Base-by-base conservation (phyloP, 208 protist species). In the Tritrichomonas foetus region DNA sequence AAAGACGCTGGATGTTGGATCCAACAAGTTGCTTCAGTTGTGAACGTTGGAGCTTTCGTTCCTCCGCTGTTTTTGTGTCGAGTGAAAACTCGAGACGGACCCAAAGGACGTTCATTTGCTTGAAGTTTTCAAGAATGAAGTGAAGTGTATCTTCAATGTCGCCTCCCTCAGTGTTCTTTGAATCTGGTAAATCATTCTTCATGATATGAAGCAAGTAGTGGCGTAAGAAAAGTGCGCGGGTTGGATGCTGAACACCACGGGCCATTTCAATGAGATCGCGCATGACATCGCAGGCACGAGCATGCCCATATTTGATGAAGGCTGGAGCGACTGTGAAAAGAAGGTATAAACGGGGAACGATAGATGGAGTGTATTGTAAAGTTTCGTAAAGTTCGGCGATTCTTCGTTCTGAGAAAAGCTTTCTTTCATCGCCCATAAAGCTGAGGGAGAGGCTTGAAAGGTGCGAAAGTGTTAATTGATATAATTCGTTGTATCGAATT, bases 71-170 rank as follows among this genome's bases (percentile, higher is more conserved):
- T 50, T 89, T 89, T 53, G 93, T 72, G 66, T 96, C 95, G 98
- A 97, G 72, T 98, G 96, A 89, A 49, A 89, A 89, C 96, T 99
- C 98, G 97, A 99, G 98, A 61, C 99, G 97, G 27, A 99, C 98
- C 98, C 98, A 99, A 25, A 99, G 96, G 97, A 98, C 99, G 94
- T 98, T 99, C 97, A 99, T 99, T 95, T 99, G 98, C n/a, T 96
- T 96, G 94, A 99, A 99, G 96, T 99, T 99, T 80, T 95, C 96
- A 80, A 99, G 94, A 47, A 99, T 96, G 66, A 99, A 98, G 36
- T 97, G 95, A 49, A 99, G 97, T 30, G 97, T 97, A 94, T 99
- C 98, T 9, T 96, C 84, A 64, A 98, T 96, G 20, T 94, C 96
- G 30, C 97, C 98, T 44, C 96, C 97, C 53, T 94, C 93, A 36